A percentile compares a stretch with the other conserved stretches of the same genome.
Evolutionary conservation across 345 rosid genomes (phyloP).

Genomic region (Odontarrhena argentea): DNA sequence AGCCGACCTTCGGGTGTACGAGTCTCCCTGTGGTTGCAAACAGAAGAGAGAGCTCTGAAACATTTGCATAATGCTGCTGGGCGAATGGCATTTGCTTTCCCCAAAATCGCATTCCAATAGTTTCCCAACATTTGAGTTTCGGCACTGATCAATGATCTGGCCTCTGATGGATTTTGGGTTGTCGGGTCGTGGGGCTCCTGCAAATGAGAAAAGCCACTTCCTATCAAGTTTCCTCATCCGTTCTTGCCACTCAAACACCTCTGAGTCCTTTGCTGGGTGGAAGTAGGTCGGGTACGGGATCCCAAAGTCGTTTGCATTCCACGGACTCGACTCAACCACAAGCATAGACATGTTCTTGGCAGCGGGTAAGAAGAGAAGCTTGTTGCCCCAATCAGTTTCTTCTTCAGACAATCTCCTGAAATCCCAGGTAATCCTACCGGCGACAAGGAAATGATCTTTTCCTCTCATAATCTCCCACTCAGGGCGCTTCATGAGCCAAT

Average conservation of each 20-base stretch:
- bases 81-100: conserved; percentile 93
- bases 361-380: conserved; percentile 82
- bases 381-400: conserved; percentile 86
- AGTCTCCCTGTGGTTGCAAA: conserved; percentile 90
- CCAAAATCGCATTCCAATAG: conserved; percentile 85
- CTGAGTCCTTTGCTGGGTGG: conserved; percentile 81
- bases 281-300: conserved; percentile 89
- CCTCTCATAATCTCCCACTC: conserved; percentile 90
- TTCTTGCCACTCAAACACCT: conserved; percentile 79
- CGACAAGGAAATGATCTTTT: conserved; percentile 88
- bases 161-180: conserved; percentile 80
- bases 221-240: conserved; percentile 79
- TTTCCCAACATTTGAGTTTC: conserved; percentile 55
- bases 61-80: conserved; percentile 87
- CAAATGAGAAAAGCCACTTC: conserved; percentile 94
- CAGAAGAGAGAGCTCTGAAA: conserved; percentile 85
- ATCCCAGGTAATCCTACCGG: conserved; percentile 94
- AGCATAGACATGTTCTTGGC: conserved; percentile 93
- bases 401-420: conserved; percentile 76
- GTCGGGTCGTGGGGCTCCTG: conserved; percentile 86
- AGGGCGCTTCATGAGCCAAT: conserved; percentile 81
- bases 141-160: conserved; percentile 79
- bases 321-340: conserved; percentile 92
- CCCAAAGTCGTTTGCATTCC: conserved; percentile 92
- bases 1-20: conserved; percentile 86